A percentile compares a stretch with the other conserved stretches of the same genome.
phyloP scores from a whole-genome alignment of 1,139 yeast species.

The Candida gigantensis region DNA sequence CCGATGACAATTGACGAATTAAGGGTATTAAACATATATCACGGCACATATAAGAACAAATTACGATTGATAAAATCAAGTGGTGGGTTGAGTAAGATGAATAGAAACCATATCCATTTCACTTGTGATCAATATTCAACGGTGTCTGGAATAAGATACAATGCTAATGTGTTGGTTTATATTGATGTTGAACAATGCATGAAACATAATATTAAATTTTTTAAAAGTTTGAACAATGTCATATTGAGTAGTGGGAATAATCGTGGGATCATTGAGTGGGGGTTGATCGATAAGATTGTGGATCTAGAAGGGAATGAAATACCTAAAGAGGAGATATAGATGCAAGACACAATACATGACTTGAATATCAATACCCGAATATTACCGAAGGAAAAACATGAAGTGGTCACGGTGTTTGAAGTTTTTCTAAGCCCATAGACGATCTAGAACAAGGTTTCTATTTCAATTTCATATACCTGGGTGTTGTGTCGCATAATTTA shows the following conservation, averaged over 20 bases:
- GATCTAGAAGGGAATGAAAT: constrained; percentile 20
- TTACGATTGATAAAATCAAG: constrained; percentile 48
- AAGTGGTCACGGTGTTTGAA: too few relatives aligned
- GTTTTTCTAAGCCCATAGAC: too few relatives aligned
- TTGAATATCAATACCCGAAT: background rate
- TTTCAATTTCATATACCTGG: too few relatives aligned
- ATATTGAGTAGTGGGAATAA: constrained; percentile 64
- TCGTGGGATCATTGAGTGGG: constrained; percentile 51
- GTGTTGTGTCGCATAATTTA: too few relatives aligned
- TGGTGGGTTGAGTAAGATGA: constrained; percentile 70
- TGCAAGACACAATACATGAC: background rate
- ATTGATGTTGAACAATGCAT: constrained; percentile 55
- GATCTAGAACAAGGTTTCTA: too few relatives aligned
- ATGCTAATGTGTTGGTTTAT: constrained; percentile 61
- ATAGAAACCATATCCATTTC: constrained; percentile 82
- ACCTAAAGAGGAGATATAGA: constrained; percentile 9
- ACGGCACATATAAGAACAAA: constrained; percentile 71
- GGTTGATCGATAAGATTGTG: constrained; percentile 44
- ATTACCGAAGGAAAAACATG: too few relatives aligned
- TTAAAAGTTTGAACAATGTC: constrained; percentile 71
- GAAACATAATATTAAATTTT: constrained; percentile 53
- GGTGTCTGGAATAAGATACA: constrained; percentile 72
- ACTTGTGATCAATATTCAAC: constrained; percentile 33
- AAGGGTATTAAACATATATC: constrained; percentile 50
- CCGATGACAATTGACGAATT: constrained; percentile 20